A percentile compares a stretch with the other conserved stretches of the same genome.
Conservation (phyloP, 345 rosid genomes). For the Viola odorata region DNA sequence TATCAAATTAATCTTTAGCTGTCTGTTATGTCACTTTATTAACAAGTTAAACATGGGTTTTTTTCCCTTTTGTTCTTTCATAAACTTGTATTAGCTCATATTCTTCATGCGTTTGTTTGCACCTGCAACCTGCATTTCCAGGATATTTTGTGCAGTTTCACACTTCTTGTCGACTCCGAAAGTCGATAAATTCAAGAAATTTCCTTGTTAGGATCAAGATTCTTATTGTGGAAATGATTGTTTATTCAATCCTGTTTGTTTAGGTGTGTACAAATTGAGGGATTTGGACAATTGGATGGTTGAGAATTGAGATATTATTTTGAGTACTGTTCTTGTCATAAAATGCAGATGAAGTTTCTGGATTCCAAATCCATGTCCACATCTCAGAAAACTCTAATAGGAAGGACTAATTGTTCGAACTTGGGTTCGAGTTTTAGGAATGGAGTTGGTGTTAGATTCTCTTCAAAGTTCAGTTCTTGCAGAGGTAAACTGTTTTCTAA, state of each 20-base stretch:
- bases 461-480: slow-evolving; percentile 32
- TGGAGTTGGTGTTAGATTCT: slow-evolving; percentile 22
- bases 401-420: slow-evolving; percentile 23
- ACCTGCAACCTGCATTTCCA: neutral
- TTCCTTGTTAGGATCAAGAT: slow-evolving; percentile 27
- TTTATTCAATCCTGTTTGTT: neutral
- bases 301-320: slow-evolving; percentile 1
- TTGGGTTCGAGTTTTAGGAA: slow-evolving; percentile 22
- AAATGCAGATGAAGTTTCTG: slow-evolving; percentile 42
- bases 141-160: neutral
- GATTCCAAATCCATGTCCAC: slow-evolving; percentile 28
- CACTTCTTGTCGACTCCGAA: slow-evolving; percentile 2
- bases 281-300: slow-evolving; percentile 3
- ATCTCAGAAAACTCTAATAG: slow-evolving; percentile 23
- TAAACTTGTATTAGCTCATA: no score
- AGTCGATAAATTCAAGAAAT: slow-evolving; percentile 16
- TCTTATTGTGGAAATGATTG: slow-evolving; percentile 7
- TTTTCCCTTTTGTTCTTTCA: neutral
- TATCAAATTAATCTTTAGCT: slow-evolving; percentile 4
- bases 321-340: neutral
- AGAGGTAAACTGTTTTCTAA: slow-evolving; percentile 17
- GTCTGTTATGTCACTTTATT: neutral
- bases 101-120: no score
- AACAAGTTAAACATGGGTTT: neutral
- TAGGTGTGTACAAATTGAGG: neutral